Conservation (phyloP, 202 grass and related monocot species). For the Hordeum pubiflorum region DNA sequence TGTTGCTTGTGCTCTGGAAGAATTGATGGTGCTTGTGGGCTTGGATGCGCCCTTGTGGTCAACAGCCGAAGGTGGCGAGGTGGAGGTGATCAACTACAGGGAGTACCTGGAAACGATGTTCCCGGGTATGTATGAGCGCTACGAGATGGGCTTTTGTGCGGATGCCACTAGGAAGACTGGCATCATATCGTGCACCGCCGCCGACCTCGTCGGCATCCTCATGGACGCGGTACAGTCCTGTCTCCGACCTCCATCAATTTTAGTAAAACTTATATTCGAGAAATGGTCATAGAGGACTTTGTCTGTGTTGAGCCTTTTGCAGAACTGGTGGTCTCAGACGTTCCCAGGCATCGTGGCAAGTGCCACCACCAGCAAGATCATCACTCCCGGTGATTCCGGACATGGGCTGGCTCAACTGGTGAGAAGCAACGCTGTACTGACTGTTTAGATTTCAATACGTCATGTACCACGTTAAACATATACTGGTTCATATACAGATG, state of each 20-base stretch:
- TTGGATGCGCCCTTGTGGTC: conserved; percentile 6
- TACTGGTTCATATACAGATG: conserved; percentile 10
- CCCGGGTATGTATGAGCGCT: not conserved
- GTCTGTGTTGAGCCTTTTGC: not conserved
- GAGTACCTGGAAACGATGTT: conserved; percentile 4
- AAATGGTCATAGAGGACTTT: not conserved
- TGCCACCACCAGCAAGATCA: not conserved
- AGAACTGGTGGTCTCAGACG: conserved; percentile 29
- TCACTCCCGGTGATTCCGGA: not conserved
- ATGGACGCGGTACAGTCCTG: conserved; percentile 18
- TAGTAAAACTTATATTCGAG: not conserved
- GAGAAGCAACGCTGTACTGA: not conserved
- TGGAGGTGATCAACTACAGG: conserved; percentile 15
- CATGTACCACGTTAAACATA: not conserved
- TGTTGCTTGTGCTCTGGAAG: not conserved
- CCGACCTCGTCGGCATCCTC: conserved; percentile 22
- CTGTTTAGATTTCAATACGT: not conserved
- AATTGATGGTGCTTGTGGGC: not conserved
- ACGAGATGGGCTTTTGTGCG: not conserved
- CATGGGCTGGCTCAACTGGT: conserved; percentile 31
- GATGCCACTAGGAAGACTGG: conserved; percentile 30
- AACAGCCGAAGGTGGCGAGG: not conserved
- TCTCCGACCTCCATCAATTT: not conserved
- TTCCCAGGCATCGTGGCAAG: conserved; percentile 25
- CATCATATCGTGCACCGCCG: not conserved